These are phyloP conservation scores for Tulasnella sp. DNA, from an alignment of 768 basidiomycete species.

Conservation along the genomic window DNA sequence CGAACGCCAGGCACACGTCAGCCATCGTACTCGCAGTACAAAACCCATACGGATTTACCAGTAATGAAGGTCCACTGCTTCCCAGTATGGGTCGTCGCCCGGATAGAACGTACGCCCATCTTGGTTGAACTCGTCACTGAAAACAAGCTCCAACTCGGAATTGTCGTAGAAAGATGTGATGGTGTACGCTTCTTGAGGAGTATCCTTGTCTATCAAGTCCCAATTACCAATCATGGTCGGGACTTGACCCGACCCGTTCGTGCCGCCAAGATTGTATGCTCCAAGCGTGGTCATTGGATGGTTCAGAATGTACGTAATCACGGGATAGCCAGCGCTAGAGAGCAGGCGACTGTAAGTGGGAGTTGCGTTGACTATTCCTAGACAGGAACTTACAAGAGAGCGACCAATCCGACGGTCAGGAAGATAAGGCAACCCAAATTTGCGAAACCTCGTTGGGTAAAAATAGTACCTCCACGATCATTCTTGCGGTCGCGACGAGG, in stretches of 20 bases:
- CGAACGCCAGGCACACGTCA: conserved; percentile 15
- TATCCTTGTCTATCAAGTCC: conserved; percentile 28
- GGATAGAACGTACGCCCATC: conserved; percentile 23
- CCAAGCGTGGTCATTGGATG: conserved; percentile 20
- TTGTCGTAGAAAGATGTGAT: conserved; percentile 25
- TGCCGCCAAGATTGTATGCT: conserved; percentile 30
- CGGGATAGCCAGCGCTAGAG: conserved; percentile 27
- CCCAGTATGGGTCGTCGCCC: conserved; percentile 35
- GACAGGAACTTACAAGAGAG: conserved; percentile 31
- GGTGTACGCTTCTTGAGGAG: conserved; percentile 22
- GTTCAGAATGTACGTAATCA: conserved; percentile 22
- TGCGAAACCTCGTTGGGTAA: conserved; percentile 58
- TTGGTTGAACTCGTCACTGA: conserved; percentile 30
- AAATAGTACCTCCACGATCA: conserved; percentile 46
- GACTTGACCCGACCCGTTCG: conserved; percentile 30
- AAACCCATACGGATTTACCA: conserved; percentile 13
- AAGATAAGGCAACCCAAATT: conserved; percentile 62
- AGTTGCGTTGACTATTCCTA: background rate
- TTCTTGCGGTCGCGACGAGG: conserved; percentile 48
- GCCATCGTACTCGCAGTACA: no score
- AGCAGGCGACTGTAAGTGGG: background rate
- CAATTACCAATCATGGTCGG: conserved; percentile 24
- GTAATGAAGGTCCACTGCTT: conserved; percentile 29
- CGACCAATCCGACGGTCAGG: conserved; percentile 33
- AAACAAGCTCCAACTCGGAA: conserved; percentile 24